Evolutionary conservation across 139 green algal species (phyloP), one percentile per base, ranked within the genome.

Genomic region (Chlamydomonas eustigma): DNA sequence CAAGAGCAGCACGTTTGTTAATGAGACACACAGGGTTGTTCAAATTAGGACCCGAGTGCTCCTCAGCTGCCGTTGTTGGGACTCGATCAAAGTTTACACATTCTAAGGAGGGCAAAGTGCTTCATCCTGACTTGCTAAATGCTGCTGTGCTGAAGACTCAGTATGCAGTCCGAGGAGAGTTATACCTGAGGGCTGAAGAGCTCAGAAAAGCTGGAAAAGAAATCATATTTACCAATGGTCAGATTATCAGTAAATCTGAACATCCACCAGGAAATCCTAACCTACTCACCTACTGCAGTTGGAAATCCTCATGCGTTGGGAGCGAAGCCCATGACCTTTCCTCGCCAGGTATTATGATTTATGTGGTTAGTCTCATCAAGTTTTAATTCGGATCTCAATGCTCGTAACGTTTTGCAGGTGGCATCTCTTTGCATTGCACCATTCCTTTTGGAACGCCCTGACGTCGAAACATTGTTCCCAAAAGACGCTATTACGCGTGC

Each of bases 161-260:
- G 71, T 88, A 90, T 51, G 79, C 79, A 71, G 78, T 98, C 37
- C 87, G 93, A 50, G 95, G 95, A 32, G 95, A 98, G 79, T 86
- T 99, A 2, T 97, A 96, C 64, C 81, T 93, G 2, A 88, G 89
- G 37, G 95, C 88, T 1, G 85, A 92, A 66, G 85, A 98, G 84
- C 84, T 98, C 50, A 80, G 87, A 30, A 82, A 86, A 36, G 71
- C 88, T 58, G 93, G 94, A 50, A 92, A 90, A 78, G 90, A 97
- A 44, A 94, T 98, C 39, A 97, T 96, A 71, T 97, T 96, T 88
- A 98, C 94, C 18, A 98, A 98, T 70, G 90, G 91, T 93, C 39
- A 1, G 71, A n/a, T n/a, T n/a, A n/a, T n/a, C n/a, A n/a, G n/a
- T n/a, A n/a, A n/a, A n/a, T n/a, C n/a, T n/a, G n/a, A n/a, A n/a